Base-by-base conservation (phyloP, 192 early-diverging fungal species). In the Entophlyctis helioformis region DNA sequence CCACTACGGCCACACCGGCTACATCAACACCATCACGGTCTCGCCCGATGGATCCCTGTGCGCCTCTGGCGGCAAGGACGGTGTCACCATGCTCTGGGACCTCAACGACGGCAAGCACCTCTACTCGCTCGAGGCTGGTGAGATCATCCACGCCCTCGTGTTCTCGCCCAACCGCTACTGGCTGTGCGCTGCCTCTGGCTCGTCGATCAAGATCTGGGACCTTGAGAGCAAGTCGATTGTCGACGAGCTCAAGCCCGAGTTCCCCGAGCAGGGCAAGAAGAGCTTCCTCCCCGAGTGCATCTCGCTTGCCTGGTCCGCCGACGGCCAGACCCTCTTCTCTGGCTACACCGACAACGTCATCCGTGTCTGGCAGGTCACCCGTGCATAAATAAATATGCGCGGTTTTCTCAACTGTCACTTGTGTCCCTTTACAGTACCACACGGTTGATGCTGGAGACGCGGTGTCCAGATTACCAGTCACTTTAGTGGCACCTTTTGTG, bases 101-200 rank as follows among this genome's bases (percentile, higher is more conserved):
- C 76, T 98, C 50, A 96, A 96, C 78, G 95, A 98, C 62, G 85
- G 82, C 81, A 96, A 96, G 86, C 95, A 98, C 90, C 80, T 98
- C 65, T 96, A 98, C 87, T 91, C 91, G 44, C 76, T 98, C 46
- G 91, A 93, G 69, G 92, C 89, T 62, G 88, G 82, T 48, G 84
- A 86, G 69, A 72, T 81, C 63, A 89, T 98, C 85, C 87, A 98
- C 81, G 82, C 92, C 53, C 78, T 98, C 42, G 82, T 83, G 57
- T 98, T 98, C 86, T 95, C 91, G 57, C 95, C 95, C 64, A 96
- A 98, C 89, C 80, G 92, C 48, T 98, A 98, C 89, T 98, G 95
- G 95, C 81, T 98, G 64, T 93, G 89, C 81, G 95, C 92, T 63
- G 95, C 95, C 65, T 95, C 92, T 55, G 71, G 73, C 54, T 74